Evolutionary conservation across 2,329 filamentous ascomycete species (phyloP).

Genomic region (Clonostachys sp.): DNA sequence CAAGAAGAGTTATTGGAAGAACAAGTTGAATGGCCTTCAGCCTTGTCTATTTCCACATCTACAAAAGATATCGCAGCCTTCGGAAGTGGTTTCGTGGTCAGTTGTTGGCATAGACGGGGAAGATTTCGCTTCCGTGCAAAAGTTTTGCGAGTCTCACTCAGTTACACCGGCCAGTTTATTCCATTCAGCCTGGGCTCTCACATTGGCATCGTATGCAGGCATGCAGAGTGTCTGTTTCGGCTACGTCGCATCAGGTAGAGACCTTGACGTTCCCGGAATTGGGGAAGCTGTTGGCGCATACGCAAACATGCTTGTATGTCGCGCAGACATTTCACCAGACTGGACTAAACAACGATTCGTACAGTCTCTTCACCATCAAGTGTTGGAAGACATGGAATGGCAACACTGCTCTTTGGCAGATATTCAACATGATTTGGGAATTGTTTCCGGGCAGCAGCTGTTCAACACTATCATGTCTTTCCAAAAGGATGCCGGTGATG

Average conservation of each 20-base stretch:
- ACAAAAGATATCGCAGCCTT: not conserved
- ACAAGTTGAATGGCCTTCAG: conserved; percentile 7
- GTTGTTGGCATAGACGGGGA: too few relatives aligned
- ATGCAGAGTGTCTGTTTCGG: not conserved
- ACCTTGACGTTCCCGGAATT: not conserved
- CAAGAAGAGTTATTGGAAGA: conserved; percentile 8
- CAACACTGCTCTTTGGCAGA: not conserved
- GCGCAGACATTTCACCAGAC: not conserved
- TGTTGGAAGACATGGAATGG: not conserved
- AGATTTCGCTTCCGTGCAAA: not conserved
- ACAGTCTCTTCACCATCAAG: not conserved
- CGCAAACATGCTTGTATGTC: not conserved
- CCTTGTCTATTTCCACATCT: conserved; percentile 10
- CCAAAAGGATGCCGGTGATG: not conserved
- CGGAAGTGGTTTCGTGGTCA: too few relatives aligned
- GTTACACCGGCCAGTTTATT: not conserved
- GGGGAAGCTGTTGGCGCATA: not conserved
- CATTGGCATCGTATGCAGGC: not conserved
- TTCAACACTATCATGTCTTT: not conserved
- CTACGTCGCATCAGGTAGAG: not conserved
- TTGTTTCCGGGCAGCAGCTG: not conserved
- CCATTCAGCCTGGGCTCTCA: not conserved
- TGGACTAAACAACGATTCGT: not conserved
- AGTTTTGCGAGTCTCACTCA: too few relatives aligned
- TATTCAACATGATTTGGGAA: not conserved